Conservation (phyloP, 1,284 basidiomycete genomes). For the Cystobasidium slooffiae region DNA sequence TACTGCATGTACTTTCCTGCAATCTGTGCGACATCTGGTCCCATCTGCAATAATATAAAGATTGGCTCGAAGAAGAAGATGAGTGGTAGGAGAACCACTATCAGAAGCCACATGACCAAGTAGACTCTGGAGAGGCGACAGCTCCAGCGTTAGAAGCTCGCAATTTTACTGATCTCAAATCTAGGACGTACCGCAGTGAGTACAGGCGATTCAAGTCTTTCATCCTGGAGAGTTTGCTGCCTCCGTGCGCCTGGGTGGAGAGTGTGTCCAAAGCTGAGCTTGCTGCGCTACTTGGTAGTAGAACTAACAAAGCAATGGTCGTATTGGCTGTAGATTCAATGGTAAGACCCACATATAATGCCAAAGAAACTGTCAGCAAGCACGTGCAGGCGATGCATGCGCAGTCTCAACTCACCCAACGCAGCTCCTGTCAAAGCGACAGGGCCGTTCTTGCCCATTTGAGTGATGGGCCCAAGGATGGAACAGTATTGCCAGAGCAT, state of each 20-base stretch:
- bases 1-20: constrained; percentile 30
- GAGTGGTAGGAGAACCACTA: constrained; percentile 7
- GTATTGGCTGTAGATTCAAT: constrained; percentile 24
- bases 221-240: neutral
- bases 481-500: constrained; percentile 25
- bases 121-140: constrained; percentile 10
- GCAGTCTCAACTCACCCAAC: constrained; percentile 7
- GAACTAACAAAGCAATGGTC: constrained; percentile 11
- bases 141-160: too few species aligned
- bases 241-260: constrained; percentile 30
- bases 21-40: constrained; percentile 21
- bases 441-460: constrained; percentile 27
- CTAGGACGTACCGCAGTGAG: constrained; percentile 19
- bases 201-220: constrained; percentile 38
- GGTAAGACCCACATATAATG: neutral
- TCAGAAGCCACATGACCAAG: constrained; percentile 26
- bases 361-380: too few species aligned
- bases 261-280: constrained; percentile 31
- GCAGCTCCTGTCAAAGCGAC: constrained; percentile 22
- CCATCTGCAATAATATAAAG: constrained; percentile 28
- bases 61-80: constrained; percentile 31
- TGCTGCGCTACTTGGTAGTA: constrained; percentile 16
- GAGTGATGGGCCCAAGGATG: constrained; percentile 28
- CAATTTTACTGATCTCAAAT: too few species aligned
- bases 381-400: too few species aligned